phyloP scores from a whole-genome alignment of 2,329 filamentous ascomycete genomes.

The Lasiodiplodia theobromae region DNA sequence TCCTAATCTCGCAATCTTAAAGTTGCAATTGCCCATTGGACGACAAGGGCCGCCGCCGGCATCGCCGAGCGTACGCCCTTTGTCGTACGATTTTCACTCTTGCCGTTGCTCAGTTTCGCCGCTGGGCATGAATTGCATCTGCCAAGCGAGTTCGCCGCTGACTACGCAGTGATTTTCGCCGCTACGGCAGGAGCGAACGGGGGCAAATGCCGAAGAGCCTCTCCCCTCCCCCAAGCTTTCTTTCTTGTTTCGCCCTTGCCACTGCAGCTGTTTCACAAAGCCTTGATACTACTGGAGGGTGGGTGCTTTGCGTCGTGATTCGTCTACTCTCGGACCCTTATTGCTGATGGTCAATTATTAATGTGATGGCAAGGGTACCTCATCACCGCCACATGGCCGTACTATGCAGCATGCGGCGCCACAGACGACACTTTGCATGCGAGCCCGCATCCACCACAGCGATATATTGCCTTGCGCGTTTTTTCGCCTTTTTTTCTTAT shows the following conservation, averaged over 20 bases:
- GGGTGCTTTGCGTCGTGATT: neutral
- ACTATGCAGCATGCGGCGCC: neutral
- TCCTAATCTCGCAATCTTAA: neutral
- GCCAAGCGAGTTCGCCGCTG: neutral
- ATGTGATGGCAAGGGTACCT: neutral
- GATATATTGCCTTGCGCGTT: neutral
- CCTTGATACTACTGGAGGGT: neutral
- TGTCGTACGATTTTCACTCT: neutral
- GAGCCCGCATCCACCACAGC: neutral
- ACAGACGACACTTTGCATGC: slow-evolving; percentile 6
- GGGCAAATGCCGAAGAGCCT: slow-evolving; percentile 9
- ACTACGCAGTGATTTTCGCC: slow-evolving; percentile 3
- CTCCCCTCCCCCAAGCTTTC: neutral
- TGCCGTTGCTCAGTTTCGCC: neutral
- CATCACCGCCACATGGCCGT: slow-evolving; percentile 10
- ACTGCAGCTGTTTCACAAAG: neutral
- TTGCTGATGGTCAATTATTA: neutral
- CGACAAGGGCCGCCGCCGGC: neutral
- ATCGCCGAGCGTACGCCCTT: neutral
- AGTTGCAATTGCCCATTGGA: neutral
- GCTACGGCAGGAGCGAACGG: neutral
- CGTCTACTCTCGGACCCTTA: slow-evolving; percentile 4
- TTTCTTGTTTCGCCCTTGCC: slow-evolving; percentile 3
- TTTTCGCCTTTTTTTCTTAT: neutral
- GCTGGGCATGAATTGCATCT: neutral